Percentiles rank a stretch among this genome's conserved stretches.
These are phyloP conservation scores for Annona cherimola DNA, from an alignment of 164 flowering plant genomes.

Conservation along the genomic window DNA sequence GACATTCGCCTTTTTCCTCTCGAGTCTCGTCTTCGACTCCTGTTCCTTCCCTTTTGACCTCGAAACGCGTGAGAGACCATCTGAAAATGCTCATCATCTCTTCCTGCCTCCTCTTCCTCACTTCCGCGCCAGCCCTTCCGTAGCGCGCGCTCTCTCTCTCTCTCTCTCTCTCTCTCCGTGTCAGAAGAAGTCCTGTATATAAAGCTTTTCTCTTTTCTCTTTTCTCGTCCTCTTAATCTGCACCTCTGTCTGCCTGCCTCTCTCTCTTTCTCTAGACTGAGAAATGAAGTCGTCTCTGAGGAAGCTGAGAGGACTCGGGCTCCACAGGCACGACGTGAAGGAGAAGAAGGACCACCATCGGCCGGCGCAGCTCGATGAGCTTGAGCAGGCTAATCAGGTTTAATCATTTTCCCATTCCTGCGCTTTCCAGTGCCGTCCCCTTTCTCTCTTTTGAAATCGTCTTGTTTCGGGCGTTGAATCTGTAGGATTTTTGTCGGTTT, in stretches of 20 bases:
- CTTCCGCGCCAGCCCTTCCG: not conserved
- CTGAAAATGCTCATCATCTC: not conserved
- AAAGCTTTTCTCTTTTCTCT: not conserved
- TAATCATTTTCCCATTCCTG: not conserved
- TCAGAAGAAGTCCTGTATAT: not conserved
- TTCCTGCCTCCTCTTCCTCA: not conserved
- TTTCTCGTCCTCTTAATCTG: not conserved
- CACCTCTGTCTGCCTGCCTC: not conserved
- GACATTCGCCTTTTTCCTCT: not conserved
- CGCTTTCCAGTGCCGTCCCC: not conserved
- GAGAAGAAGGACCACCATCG: slow-evolving; percentile 42
- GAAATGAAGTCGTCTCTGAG: slow-evolving; percentile 72
- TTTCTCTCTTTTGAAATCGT: not conserved
- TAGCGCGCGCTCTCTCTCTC: not conserved
- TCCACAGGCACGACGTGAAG: slow-evolving; percentile 47
- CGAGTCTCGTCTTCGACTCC: not conserved
- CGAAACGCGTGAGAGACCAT: not conserved
- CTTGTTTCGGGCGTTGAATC: not conserved
- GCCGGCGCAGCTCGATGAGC: slow-evolving; percentile 60
- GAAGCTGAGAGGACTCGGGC: slow-evolving; percentile 56
- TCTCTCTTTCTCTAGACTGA: not conserved
- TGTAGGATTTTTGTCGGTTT: not conserved
- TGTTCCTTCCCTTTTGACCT: slow-evolving; percentile 1
- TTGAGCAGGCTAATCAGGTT: slow-evolving; percentile 83
- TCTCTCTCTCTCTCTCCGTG: too few relatives aligned